A percentile compares a stretch with the other conserved stretches of the same genome.
phyloP scores from a whole-genome alignment of 2,329 filamentous ascomycete genomes.

The Colletotrichum sp. region DNA sequence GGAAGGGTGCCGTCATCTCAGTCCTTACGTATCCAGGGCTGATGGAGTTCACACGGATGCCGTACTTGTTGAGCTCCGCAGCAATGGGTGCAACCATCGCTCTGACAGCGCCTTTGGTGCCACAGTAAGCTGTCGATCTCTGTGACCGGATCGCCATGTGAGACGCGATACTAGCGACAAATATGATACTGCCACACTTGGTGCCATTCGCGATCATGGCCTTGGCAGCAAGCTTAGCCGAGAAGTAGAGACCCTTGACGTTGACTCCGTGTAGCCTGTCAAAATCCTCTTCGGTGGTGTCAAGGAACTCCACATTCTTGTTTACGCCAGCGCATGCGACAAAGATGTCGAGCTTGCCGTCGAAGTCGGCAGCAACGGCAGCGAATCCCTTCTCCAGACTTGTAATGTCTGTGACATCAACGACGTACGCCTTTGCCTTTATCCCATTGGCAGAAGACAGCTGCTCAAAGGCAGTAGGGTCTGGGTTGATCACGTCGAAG shows the following conservation, averaged over 20 bases:
- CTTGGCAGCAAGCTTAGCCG: conserved; percentile 51
- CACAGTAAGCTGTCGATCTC: conserved; percentile 37
- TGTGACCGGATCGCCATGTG: conserved; percentile 56
- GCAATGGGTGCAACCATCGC: conserved; percentile 20
- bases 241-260: conserved; percentile 34
- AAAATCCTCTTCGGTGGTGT: conserved; percentile 8
- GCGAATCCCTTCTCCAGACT: background rate
- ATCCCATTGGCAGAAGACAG: background rate
- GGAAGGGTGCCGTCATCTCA: conserved; percentile 38
- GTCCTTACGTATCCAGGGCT: conserved; percentile 21
- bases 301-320: conserved; percentile 9
- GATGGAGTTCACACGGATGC: conserved; percentile 18
- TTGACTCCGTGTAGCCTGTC: conserved; percentile 7
- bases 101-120: conserved; percentile 18
- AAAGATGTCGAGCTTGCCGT: conserved; percentile 35
- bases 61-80: conserved; percentile 5
- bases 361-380: conserved; percentile 27
- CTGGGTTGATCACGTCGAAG: conserved; percentile 10
- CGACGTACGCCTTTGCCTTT: background rate
- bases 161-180: conserved; percentile 59
- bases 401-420: background rate
- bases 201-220: conserved; percentile 57
- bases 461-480: background rate
- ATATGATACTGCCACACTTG: conserved; percentile 54
- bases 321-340: conserved; percentile 40